Base-by-base conservation (phyloP, 1,284 basidiomycete genomes). In the Somion occarium region DNA sequence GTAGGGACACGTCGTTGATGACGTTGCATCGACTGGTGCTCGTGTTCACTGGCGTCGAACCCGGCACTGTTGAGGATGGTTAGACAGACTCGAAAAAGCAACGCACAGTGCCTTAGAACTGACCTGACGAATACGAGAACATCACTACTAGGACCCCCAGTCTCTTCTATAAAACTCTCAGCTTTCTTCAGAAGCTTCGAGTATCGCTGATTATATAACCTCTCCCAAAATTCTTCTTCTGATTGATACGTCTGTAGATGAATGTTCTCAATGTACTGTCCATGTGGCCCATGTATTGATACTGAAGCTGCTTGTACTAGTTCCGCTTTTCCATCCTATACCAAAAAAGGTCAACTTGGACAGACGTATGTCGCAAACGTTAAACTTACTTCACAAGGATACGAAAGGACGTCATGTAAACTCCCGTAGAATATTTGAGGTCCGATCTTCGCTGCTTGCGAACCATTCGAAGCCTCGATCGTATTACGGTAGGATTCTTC, bases 1-100 rank as follows among this genome's bases (percentile, higher is more conserved):
- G 84, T 78, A 0, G 96, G 96, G 0, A 98, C 93, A 55, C 88
- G 86, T n/a, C 93, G 85, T 44, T 83, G 79, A 66, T 98, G 96
- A 5, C 96, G 76, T 43, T 92, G 93, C 96, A 99, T 99, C 4
- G 85, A 88, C 3, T 82, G 73, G 57, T 90, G 86, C 64, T 99
- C 95, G 66, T 98, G 91, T 61, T 94, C 88, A 53, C 88, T 92
- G 0, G 94, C 95, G 60, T 98, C 96, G 69, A 98, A 94, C 1
- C 96, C 96, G 55, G 84, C 88, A 56, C 86, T 87, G 49, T 39
- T 9, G 19, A 23, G 20, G 15, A 12, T 15, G 20, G 46, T 38
- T n/a, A 45, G 19, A 25, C 1, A 23, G 12, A 3, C 5, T 48
- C 37, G 42, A 50, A 56, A 15, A 34, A 34, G 37, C 48, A 45